phyloP scores from a whole-genome alignment of 495 filamentous ascomycete species.

The Xylaria scruposa region DNA sequence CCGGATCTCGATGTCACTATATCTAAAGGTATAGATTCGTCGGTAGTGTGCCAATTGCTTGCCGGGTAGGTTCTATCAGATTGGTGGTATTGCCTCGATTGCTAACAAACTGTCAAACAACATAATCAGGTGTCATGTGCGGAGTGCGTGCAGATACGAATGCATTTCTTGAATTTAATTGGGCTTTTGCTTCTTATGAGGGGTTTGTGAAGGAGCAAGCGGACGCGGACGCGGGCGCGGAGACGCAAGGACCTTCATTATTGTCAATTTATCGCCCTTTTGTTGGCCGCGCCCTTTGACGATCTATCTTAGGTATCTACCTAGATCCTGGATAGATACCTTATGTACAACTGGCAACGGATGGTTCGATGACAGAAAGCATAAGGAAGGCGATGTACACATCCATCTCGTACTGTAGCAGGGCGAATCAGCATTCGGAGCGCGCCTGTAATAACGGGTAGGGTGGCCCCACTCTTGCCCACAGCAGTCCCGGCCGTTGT shows the following conservation, averaged over 20 bases:
- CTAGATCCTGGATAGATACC: neutral
- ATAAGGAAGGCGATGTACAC: neutral
- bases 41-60: neutral
- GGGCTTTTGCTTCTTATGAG: neutral
- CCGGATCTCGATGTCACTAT: neutral
- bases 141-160: constrained; percentile 24
- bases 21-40: too few relatives aligned
- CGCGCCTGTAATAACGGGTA: neutral
- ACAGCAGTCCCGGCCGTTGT: neutral
- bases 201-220: neutral
- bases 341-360: neutral
- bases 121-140: neutral
- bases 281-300: constrained; percentile 14
- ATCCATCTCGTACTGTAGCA: neutral
- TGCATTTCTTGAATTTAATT: neutral
- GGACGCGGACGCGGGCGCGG: constrained; percentile 5
- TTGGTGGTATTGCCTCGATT: neutral
- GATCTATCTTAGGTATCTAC: neutral
- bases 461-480: neutral
- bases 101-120: neutral
- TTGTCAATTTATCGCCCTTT: constrained; percentile 4
- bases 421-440: neutral
- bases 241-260: neutral
- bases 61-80: constrained; percentile 5
- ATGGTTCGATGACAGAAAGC: constrained; percentile 1